A percentile compares a stretch with the other conserved stretches of the same genome.
Evolutionary conservation across 805 yeast genomes (phyloP).

Genomic region (Hanseniaspora jakobsenii): DNA sequence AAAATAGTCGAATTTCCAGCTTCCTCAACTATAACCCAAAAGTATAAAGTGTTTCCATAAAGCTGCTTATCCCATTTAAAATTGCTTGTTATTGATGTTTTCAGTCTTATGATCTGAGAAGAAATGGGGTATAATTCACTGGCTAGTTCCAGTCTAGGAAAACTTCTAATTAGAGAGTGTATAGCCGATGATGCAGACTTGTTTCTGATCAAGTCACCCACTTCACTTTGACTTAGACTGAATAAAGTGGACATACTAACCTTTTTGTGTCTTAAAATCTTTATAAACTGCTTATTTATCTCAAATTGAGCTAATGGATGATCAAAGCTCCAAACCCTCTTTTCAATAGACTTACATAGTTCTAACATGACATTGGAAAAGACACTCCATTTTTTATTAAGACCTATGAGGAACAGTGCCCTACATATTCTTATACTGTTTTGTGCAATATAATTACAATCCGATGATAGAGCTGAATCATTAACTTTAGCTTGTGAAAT

Average conservation of each 20-base stretch:
- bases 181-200: slow-evolving; percentile 55
- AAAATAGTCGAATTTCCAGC: slow-evolving; percentile 59
- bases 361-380: slow-evolving; percentile 63
- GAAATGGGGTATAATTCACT: slow-evolving; percentile 87
- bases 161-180: slow-evolving; percentile 48
- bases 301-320: slow-evolving; percentile 88
- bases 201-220: slow-evolving; percentile 87
- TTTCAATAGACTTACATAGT: slow-evolving; percentile 77
- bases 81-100: slow-evolving; percentile 56
- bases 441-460: slow-evolving; percentile 87
- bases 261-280: slow-evolving; percentile 49
- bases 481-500: slow-evolving; percentile 61
- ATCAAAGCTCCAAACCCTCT: slow-evolving; percentile 74
- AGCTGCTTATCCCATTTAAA: slow-evolving; percentile 73
- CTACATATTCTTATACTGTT: slow-evolving; percentile 87
- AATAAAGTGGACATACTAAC: slow-evolving; percentile 62
- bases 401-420: slow-evolving; percentile 75
- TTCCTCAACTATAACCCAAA: slow-evolving; percentile 89
- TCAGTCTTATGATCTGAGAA: slow-evolving; percentile 70
- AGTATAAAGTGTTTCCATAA: slow-evolving; percentile 76
- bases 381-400: slow-evolving; percentile 84
- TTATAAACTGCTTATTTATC: slow-evolving; percentile 52
- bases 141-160: slow-evolving; percentile 64
- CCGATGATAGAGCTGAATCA: slow-evolving; percentile 76
- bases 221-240: slow-evolving; percentile 59